Evolutionary conservation across 768 basidiomycete genomes (phyloP).

Genomic region (Lactifluus hygrophoroides): DNA sequence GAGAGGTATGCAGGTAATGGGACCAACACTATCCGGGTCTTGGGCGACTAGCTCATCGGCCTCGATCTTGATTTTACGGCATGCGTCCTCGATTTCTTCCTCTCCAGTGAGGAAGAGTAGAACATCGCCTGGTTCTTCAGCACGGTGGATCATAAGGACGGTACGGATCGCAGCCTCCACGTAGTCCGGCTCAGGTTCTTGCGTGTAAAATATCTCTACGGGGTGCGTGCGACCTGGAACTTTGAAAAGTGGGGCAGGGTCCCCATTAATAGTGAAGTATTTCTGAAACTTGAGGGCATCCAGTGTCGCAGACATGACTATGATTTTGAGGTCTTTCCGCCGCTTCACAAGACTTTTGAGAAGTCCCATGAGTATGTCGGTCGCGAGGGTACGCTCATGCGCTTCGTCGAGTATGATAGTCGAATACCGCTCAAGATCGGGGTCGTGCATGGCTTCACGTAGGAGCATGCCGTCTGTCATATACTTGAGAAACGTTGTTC

Average conservation of each 20-base stretch:
- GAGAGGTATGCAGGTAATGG: slow-evolving; percentile 81
- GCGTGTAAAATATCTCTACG: slow-evolving; percentile 91
- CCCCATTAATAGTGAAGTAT: slow-evolving; percentile 59
- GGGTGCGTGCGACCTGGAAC: slow-evolving; percentile 92
- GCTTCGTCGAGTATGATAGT: slow-evolving; percentile 99
- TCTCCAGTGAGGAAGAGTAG: slow-evolving; percentile 96
- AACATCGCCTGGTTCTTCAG: slow-evolving; percentile 88
- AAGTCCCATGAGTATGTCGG: slow-evolving; percentile 97
- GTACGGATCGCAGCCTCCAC: slow-evolving; percentile 96
- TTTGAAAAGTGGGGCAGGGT: slow-evolving; percentile 71
- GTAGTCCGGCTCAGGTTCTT: slow-evolving; percentile 90
- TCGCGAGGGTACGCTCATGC: slow-evolving; percentile 95
- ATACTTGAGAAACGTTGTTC: slow-evolving; percentile 94
- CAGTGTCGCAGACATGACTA: slow-evolving; percentile 97
- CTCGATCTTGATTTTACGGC: slow-evolving; percentile 85
- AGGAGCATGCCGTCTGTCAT: slow-evolving; percentile 99
- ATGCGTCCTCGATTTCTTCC: slow-evolving; percentile 96
- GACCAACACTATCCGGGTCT: slow-evolving; percentile 71
- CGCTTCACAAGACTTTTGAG: slow-evolving; percentile 76
- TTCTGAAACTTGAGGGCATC: slow-evolving; percentile 95
- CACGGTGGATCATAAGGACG: slow-evolving; percentile 94
- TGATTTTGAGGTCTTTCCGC: slow-evolving; percentile 87
- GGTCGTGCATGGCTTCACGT: slow-evolving; percentile 98
- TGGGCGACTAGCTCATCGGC: slow-evolving; percentile 74
- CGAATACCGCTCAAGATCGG: slow-evolving; percentile 79